Conservation (phyloP, 2,329 filamentous ascomycete species). For the Rhinocladiella mackenziei region DNA sequence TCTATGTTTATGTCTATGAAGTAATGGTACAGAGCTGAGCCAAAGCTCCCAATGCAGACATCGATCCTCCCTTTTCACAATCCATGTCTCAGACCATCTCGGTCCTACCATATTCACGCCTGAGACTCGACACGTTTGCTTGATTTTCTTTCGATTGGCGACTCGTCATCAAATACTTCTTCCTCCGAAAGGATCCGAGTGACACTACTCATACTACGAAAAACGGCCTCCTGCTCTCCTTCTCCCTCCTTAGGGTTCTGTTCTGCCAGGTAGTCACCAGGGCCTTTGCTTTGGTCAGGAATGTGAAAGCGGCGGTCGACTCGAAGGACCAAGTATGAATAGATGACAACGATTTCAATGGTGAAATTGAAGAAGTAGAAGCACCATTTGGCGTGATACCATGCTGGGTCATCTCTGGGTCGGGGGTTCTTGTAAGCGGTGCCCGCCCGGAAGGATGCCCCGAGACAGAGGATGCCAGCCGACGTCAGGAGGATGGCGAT, state of each 20-base stretch:
- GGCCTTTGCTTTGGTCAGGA: slow-evolving; percentile 62
- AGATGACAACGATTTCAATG: slow-evolving; percentile 68
- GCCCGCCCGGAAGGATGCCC: slow-evolving; percentile 65
- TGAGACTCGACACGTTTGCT: no score
- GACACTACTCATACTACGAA: slow-evolving; percentile 1
- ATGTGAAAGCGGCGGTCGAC: slow-evolving; percentile 74
- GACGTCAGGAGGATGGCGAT: slow-evolving; percentile 59
- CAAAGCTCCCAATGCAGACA: no score
- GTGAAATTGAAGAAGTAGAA: slow-evolving; percentile 79
- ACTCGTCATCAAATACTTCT: slow-evolving; percentile 28
- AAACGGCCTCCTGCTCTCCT: background rate
- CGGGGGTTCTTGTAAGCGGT: slow-evolving; percentile 52
- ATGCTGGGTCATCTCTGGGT: slow-evolving; percentile 54
- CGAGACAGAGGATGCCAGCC: slow-evolving; percentile 59
- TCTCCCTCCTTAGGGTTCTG: background rate
- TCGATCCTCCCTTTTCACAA: no score
- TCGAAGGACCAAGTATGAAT: slow-evolving; percentile 61
- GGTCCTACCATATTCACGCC: no score
- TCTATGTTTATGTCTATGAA: no score
- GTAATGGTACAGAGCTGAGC: no score
- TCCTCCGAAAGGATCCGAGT: slow-evolving; percentile 27
- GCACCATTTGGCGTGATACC: slow-evolving; percentile 65
- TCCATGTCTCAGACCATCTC: no score
- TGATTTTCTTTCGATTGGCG: slow-evolving; percentile 4
- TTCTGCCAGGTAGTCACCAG: slow-evolving; percentile 43